These are phyloP conservation scores for Ascodesmis nigricans DNA, from an alignment of 495 filamentous ascomycete species.

Conservation along the genomic window DNA sequence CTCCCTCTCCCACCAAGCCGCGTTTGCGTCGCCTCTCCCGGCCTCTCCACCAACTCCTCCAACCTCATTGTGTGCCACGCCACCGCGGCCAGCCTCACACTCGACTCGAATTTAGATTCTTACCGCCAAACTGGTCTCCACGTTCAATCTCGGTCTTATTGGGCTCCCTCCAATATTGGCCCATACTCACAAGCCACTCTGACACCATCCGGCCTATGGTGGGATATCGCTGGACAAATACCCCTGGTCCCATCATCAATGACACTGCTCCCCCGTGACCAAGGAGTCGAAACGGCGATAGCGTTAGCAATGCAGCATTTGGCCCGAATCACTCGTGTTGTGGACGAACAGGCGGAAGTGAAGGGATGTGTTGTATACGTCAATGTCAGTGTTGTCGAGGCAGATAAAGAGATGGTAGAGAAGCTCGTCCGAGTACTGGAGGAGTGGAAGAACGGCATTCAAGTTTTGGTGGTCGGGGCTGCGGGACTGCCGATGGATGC, in stretches of 20 bases:
- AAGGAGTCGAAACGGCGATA: conserved; percentile 26
- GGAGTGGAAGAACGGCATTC: conserved; percentile 24
- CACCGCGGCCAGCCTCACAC: too few relatives aligned
- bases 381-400: conserved; percentile 19
- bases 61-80: conserved; percentile 27
- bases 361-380: conserved; percentile 52
- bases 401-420: conserved; percentile 20
- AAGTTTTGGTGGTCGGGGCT: neutral
- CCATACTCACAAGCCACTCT: conserved; percentile 84
- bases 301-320: conserved; percentile 69
- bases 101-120: conserved; percentile 6
- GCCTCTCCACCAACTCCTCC: conserved; percentile 40
- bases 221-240: conserved; percentile 66
- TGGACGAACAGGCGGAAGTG: conserved; percentile 42
- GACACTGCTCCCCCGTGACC: conserved; percentile 28
- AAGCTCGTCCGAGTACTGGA: conserved; percentile 32
- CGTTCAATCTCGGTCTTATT: conserved; percentile 84
- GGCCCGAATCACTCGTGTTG: conserved; percentile 55
- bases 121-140: conserved; percentile 37
- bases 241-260: conserved; percentile 68
- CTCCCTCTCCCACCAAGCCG: conserved; percentile 65
- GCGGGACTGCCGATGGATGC: neutral
- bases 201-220: conserved; percentile 23
- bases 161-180: conserved; percentile 95
- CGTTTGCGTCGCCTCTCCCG: conserved; percentile 51